Evolutionary conservation across 352 stramenopile genomes (phyloP).

Genomic region (Globisporangium ultimum): DNA sequence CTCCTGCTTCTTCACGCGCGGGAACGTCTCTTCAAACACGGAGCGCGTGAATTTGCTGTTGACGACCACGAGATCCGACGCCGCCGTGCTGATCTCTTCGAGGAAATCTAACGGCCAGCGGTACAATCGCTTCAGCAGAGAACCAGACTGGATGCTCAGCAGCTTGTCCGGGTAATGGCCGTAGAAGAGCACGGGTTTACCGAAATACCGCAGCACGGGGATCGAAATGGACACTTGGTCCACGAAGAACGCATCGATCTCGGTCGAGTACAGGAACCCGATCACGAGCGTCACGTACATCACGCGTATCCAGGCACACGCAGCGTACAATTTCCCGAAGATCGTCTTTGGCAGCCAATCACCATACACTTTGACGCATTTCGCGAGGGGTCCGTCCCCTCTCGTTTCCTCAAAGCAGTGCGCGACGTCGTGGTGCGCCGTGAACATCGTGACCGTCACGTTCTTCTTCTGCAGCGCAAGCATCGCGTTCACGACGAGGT

Average conservation of each 20-base stretch:
- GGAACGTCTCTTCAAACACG: constrained; percentile 90
- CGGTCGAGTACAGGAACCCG: constrained; percentile 27
- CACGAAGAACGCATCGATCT: constrained; percentile 76
- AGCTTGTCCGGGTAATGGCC: constrained; percentile 99
- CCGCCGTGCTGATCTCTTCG: constrained; percentile 92
- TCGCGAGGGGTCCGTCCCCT: constrained; percentile 67
- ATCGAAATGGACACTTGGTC: constrained; percentile 83
- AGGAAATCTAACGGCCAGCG: constrained; percentile 89
- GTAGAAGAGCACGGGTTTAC: constrained; percentile 95
- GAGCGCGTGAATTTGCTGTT: constrained; percentile 96
- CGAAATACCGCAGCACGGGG: constrained; percentile 64
- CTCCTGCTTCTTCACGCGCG: constrained; percentile 43
- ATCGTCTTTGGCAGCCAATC: constrained; percentile 93
- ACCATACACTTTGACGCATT: constrained; percentile 87
- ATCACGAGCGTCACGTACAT: constrained; percentile 89
- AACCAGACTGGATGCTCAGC: constrained; percentile 67
- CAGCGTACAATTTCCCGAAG: constrained; percentile 83
- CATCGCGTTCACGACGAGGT: constrained; percentile 91
- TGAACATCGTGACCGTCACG: constrained; percentile 92
- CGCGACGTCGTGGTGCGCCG: constrained; percentile 92
- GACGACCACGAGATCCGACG: constrained; percentile 93
- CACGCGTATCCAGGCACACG: constrained; percentile 93
- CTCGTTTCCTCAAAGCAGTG: constrained; percentile 96
- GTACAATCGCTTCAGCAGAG: constrained; percentile 85
- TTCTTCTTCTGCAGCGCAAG: constrained; percentile 83